Base-by-base conservation (phyloP, 2,329 filamentous ascomycete genomes). In the Verticillium klebahnii region DNA sequence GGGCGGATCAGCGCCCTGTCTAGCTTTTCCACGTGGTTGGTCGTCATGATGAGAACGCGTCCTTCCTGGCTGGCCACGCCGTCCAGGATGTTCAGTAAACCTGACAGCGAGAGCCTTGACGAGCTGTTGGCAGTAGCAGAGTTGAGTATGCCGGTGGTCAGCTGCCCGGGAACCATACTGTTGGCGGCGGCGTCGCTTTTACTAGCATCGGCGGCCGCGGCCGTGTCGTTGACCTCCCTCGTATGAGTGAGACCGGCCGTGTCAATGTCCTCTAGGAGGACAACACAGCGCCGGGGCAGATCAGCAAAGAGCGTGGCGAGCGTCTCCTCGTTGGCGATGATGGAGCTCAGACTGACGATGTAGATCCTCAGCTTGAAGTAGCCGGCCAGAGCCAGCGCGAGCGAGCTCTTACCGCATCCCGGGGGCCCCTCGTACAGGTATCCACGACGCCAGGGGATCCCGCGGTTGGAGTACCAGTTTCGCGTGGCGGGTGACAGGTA, bases 381-480 rank as follows among this genome's bases (percentile, higher is more conserved):
- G 5, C 89, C 89, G 0, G 89, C 88, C 58, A 91, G 80, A 0
- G 89, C 89, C 52, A 92, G 82, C 65, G 85, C 88, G 1, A 92
- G 80, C 56, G 87, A 90, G 55, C 86, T 90, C 74, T 94, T 95
- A 15, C 91, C 91, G 0, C 90, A 93, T 1, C 91, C 91, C 0
- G 91, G 91, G 0, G 91, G 91, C 0, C 92, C 92, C 66, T 93
- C 81, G 17, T 96, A 85, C 0, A 96, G 83, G 69, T 95, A 96
- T 0, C 92, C 93, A 5, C 92, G 83, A 15, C 92, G 85, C 72
- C 96, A 96, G 0, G 93, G 92, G 34, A 96, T 94, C 1, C 92
- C 92, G 7, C 92, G 84, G 67, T 91, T 89, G 0, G 88, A 82
- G 71, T 97, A 96, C 91, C 92, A 96, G n/a, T 87, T 81, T 55